These are phyloP conservation scores for Durio zibethinus DNA, from an alignment of 345 rosid species.

Conservation along the genomic window DNA sequence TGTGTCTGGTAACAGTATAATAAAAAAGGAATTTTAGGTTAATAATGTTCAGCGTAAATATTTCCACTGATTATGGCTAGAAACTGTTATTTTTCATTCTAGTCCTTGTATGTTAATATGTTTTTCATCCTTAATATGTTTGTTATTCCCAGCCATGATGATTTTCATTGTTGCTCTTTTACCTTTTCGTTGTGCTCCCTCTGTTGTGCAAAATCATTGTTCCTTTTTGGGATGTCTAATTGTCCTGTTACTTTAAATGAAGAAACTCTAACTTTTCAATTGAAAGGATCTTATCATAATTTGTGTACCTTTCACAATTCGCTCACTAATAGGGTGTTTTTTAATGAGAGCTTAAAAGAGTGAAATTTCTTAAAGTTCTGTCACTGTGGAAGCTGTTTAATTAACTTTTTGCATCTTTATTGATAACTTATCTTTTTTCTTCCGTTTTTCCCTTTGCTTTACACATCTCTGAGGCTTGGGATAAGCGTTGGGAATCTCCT, in stretches of 20 bases:
- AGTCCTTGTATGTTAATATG: not conserved
- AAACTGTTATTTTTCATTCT: not conserved
- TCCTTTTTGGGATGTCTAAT: not conserved
- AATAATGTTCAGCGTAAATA: not conserved
- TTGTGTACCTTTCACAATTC: not conserved
- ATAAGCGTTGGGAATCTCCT: slow-evolving; percentile 89
- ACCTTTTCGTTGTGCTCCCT: not conserved
- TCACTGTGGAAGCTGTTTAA: not conserved
- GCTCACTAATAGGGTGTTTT: not conserved
- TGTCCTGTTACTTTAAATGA: slow-evolving; percentile 7
- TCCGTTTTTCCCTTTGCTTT: not conserved
- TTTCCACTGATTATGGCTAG: not conserved
- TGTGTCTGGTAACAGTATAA: not conserved
- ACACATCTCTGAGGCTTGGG: slow-evolving; percentile 58
- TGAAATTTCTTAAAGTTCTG: not conserved
- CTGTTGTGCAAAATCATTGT: not conserved
- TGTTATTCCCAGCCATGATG: not conserved
- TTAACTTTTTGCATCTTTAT: not conserved
- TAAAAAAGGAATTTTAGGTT: slow-evolving; percentile 3
- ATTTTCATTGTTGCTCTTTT: slow-evolving; percentile 8
- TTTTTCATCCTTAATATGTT: not conserved
- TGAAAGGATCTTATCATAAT: not conserved
- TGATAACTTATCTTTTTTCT: slow-evolving; percentile 2
- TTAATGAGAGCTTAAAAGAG: not conserved
- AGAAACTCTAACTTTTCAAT: not conserved